Evolutionary conservation across 176 grass and related monocot genomes (phyloP).

Genomic region (Lolium perenne): DNA sequence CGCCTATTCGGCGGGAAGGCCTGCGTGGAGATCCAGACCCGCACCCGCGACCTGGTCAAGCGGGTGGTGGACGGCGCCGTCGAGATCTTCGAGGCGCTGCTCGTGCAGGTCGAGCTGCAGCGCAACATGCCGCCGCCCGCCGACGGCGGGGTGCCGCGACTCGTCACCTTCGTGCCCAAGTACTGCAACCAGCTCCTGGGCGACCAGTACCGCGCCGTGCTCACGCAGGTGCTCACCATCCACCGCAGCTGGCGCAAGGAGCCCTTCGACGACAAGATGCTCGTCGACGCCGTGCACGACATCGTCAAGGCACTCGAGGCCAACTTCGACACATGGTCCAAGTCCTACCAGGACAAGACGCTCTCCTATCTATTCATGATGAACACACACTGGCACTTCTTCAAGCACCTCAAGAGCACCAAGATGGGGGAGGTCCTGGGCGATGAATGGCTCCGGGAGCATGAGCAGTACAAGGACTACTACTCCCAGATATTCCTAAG

Average conservation of each 20-base stretch:
- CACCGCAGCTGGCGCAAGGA: constrained; percentile 87
- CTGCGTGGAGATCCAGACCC: constrained; percentile 68
- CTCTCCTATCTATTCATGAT: constrained; percentile 65
- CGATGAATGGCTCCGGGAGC: constrained; percentile 67
- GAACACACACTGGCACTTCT: constrained; percentile 84
- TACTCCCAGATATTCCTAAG: constrained; percentile 61
- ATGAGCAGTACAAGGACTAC: constrained; percentile 97
- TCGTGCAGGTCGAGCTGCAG: constrained; percentile 82
- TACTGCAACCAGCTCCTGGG: constrained; percentile 82
- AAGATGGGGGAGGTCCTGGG: constrained; percentile 72
- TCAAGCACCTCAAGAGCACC: constrained; percentile 78
- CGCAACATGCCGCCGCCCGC: constrained; percentile 51
- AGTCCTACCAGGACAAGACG: constrained; percentile 60
- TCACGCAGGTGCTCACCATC: constrained; percentile 72
- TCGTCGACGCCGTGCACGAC: constrained; percentile 52
- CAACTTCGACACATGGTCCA: constrained; percentile 77
- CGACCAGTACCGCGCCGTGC: constrained; percentile 56
- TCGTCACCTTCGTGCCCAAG: constrained; percentile 64
- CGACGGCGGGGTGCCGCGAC: constrained; percentile 60
- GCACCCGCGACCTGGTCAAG: constrained; percentile 80
- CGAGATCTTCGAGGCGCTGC: constrained; percentile 73
- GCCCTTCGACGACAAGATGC: constrained; percentile 58
- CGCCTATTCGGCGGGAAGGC: constrained; percentile 73
- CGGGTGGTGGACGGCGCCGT: constrained; percentile 71
- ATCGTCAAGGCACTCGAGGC: constrained; percentile 66